These are phyloP conservation scores for Cercospora brassicicola DNA, from an alignment of 2,329 filamentous ascomycete species.

Conservation along the genomic window DNA sequence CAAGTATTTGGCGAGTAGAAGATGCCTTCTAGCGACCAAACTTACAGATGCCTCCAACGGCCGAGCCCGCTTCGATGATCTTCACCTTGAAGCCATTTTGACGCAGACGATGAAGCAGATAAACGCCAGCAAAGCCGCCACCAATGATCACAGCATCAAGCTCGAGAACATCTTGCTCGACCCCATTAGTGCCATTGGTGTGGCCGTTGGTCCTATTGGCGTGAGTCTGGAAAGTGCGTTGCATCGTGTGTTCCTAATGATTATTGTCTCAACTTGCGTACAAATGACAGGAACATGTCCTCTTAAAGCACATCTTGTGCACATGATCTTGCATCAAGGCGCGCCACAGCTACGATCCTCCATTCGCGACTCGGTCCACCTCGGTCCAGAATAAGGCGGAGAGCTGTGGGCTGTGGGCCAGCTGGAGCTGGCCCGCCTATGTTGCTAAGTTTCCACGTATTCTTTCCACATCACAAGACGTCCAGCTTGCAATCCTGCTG, in stretches of 20 bases:
- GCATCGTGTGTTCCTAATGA: not conserved
- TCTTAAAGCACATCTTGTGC: not conserved
- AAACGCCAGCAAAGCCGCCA: conserved; percentile 46
- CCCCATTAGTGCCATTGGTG: conserved; percentile 2
- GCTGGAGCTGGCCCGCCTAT: not conserved
- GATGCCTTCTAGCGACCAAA: not conserved
- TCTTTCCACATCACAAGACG: not conserved
- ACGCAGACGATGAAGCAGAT: conserved; percentile 39
- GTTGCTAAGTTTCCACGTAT: not conserved
- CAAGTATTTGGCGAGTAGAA: not conserved
- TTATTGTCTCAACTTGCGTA: not conserved
- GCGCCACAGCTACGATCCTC: not conserved
- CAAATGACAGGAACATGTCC: not conserved
- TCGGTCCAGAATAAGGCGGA: not conserved
- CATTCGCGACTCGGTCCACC: not conserved
- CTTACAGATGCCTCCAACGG: conserved; percentile 34
- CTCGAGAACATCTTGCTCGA: not conserved
- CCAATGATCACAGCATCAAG: conserved; percentile 38
- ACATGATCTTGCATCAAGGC: not conserved
- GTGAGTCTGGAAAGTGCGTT: not conserved
- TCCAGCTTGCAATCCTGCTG: not conserved
- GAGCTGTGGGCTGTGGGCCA: not conserved
- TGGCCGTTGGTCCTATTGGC: not conserved
- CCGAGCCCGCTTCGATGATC: conserved; percentile 39
- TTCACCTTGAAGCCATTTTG: conserved; percentile 38